A percentile compares a stretch with the other conserved stretches of the same genome.
These are phyloP conservation scores for Calonectria multiphialidica DNA, from an alignment of 2,329 filamentous ascomycete genomes.

Conservation along the genomic window DNA sequence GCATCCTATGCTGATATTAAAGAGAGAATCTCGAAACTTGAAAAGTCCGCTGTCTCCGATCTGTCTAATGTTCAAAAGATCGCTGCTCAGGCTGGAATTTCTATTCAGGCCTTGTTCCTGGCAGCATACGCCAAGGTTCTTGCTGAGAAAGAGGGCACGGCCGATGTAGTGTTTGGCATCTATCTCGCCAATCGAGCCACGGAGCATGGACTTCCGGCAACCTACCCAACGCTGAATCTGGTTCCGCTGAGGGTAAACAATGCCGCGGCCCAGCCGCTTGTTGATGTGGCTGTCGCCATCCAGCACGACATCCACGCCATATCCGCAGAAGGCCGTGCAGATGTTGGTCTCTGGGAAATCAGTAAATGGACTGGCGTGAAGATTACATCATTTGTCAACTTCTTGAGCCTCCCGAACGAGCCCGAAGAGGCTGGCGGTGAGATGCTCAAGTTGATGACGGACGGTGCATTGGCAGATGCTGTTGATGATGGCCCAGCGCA, in stretches of 20 bases:
- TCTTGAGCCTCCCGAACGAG: conserved; percentile 68
- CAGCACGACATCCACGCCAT: conserved; percentile 78
- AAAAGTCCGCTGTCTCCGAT: conserved; percentile 58
- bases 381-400: conserved; percentile 85
- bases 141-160: conserved; percentile 47
- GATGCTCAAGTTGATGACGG: conserved; percentile 21
- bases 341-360: conserved; percentile 78
- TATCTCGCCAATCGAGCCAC: conserved; percentile 84
- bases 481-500: not conserved
- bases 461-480: not conserved
- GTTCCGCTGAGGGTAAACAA: conserved; percentile 74
- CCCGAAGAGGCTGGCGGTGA: not conserved
- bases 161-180: conserved; percentile 75
- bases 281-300: conserved; percentile 68
- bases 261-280: conserved; percentile 48
- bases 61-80: conserved; percentile 45
- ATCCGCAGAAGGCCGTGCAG: conserved; percentile 60
- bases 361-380: conserved; percentile 78
- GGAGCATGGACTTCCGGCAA: conserved; percentile 58
- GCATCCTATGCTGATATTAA: conserved; percentile 10
- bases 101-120: conserved; percentile 81
- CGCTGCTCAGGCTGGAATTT: conserved; percentile 68
- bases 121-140: conserved; percentile 72
- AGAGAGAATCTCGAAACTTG: conserved; percentile 52
- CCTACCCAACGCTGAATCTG: conserved; percentile 82